These are phyloP conservation scores for Yamadazyma ubonensis DNA, from an alignment of 805 yeast genomes.

Conservation along the genomic window DNA sequence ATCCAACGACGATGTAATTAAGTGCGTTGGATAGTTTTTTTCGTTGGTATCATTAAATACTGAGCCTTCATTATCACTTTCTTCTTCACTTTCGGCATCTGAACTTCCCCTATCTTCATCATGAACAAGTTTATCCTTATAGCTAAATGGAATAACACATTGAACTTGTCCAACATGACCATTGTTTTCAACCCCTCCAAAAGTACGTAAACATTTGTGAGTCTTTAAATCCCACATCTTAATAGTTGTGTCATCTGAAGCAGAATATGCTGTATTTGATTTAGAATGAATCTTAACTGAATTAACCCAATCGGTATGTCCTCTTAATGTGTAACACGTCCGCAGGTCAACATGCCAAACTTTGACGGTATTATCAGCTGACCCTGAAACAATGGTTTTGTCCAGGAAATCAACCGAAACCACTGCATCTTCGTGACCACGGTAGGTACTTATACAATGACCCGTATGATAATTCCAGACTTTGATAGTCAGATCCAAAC, in stretches of 20 bases:
- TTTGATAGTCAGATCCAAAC: constrained; percentile 85
- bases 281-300: constrained; percentile 82
- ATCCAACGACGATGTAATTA: constrained; percentile 84
- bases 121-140: constrained; percentile 58
- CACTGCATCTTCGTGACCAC: constrained; percentile 89
- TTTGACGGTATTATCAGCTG: constrained; percentile 88
- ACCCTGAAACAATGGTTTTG: constrained; percentile 86
- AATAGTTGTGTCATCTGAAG: constrained; percentile 89
- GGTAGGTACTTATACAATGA: constrained; percentile 86
- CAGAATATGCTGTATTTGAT: constrained; percentile 77
- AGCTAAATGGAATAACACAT: constrained; percentile 80
- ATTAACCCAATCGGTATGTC: constrained; percentile 91
- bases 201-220: constrained; percentile 74
- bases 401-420: constrained; percentile 76
- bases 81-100: constrained; percentile 12
- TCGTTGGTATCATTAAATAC: constrained; percentile 16
- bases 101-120: constrained; percentile 41
- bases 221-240: constrained; percentile 91
- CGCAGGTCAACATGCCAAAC: constrained; percentile 96
- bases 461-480: constrained; percentile 98
- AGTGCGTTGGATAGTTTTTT: constrained; percentile 68
- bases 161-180: constrained; percentile 96
- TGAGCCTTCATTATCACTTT: constrained; percentile 17
- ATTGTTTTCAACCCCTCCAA: constrained; percentile 67
- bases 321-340: constrained; percentile 88